Conservation (phyloP, 495 filamentous ascomycete genomes). For the Cudoniella acicularis region DNA sequence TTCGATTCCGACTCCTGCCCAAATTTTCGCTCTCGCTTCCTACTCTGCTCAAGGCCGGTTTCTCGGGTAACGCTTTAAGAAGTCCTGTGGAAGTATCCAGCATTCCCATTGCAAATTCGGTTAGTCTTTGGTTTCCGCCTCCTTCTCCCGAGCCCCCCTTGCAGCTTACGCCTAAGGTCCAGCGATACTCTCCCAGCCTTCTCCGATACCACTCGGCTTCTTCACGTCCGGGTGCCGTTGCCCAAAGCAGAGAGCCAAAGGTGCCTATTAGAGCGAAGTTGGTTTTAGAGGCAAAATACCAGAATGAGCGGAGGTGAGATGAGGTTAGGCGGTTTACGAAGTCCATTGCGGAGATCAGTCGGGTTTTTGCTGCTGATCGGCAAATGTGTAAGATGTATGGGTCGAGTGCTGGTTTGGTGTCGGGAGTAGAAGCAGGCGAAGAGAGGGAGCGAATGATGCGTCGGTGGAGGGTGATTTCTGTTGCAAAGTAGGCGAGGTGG, state of each 20-base stretch:
- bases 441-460: slow-evolving; percentile 72
- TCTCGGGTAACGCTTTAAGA: slow-evolving; percentile 53
- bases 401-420: slow-evolving; percentile 37
- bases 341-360: slow-evolving; percentile 73
- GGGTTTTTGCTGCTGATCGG: slow-evolving; percentile 82
- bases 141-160: slow-evolving; percentile 59
- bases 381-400: slow-evolving; percentile 88
- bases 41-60: slow-evolving; percentile 35
- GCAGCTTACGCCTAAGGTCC: slow-evolving; percentile 84
- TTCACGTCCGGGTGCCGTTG: slow-evolving; percentile 78
- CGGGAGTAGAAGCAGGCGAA: slow-evolving; percentile 20
- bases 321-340: slow-evolving; percentile 72
- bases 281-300: slow-evolving; percentile 74
- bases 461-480: slow-evolving; percentile 80
- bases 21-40: slow-evolving; percentile 23
- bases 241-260: slow-evolving; percentile 75
- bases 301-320: slow-evolving; percentile 68
- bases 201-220: slow-evolving; percentile 95
- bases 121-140: slow-evolving; percentile 46
- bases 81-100: slow-evolving; percentile 59
- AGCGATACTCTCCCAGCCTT: slow-evolving; percentile 82
- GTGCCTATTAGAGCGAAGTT: slow-evolving; percentile 78
- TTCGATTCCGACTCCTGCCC: slow-evolving; percentile 12
- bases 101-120: slow-evolving; percentile 72
- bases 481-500: slow-evolving; percentile 80